These are phyloP conservation scores for Colletotrichum zoysiae DNA, from an alignment of 2,329 filamentous ascomycete genomes.

Conservation along the genomic window DNA sequence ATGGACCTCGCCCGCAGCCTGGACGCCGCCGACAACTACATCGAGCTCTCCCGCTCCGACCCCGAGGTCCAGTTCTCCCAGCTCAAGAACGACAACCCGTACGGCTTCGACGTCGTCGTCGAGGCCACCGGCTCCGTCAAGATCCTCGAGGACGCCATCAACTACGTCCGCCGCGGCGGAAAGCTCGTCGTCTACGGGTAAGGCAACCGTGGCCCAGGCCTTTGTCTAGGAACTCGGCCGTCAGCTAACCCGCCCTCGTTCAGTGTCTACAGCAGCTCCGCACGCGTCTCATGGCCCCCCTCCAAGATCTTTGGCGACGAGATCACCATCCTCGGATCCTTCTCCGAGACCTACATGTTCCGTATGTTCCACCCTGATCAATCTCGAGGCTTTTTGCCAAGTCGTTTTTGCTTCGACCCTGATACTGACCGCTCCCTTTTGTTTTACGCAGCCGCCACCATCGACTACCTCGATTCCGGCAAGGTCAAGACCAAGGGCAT, in stretches of 20 bases:
- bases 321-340: constrained; percentile 79
- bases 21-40: constrained; percentile 65
- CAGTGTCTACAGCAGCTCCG: constrained; percentile 73
- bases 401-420: neutral
- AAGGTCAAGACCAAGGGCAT: constrained; percentile 76
- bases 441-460: constrained; percentile 54
- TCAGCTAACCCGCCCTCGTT: constrained; percentile 15
- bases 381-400: neutral
- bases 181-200: constrained; percentile 77
- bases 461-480: constrained; percentile 67
- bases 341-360: constrained; percentile 81
- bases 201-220: neutral
- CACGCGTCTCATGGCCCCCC: constrained; percentile 76
- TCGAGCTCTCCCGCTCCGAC: constrained; percentile 66
- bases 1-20: constrained; percentile 75
- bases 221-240: neutral
- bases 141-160: constrained; percentile 77
- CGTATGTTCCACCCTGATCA: constrained; percentile 54
- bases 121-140: constrained; percentile 78
- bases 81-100: constrained; percentile 74
- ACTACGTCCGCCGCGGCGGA: constrained; percentile 78
- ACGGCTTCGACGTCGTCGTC: constrained; percentile 76
- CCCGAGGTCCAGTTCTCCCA: constrained; percentile 71
- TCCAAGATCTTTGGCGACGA: constrained; percentile 77
- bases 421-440: constrained; percentile 14